These are phyloP conservation scores for Ormosia semicastrata DNA, from an alignment of 306 rosid genomes.

Conservation along the genomic window DNA sequence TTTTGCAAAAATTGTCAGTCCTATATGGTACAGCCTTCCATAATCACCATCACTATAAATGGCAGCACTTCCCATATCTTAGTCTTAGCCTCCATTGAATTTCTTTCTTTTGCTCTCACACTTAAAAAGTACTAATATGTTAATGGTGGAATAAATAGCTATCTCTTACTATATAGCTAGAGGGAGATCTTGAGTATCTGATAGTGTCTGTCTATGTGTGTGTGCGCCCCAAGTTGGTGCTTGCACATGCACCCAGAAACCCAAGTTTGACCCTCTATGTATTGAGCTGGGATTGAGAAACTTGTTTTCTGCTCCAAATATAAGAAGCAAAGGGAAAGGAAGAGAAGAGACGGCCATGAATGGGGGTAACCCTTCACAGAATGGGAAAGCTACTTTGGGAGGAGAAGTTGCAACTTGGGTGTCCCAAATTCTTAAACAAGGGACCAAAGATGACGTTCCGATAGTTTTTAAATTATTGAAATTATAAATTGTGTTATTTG, in stretches of 20 bases:
- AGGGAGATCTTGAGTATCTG: not conserved
- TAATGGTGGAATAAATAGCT: not conserved
- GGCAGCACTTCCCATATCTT: constrained; percentile 40
- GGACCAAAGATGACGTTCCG: constrained; percentile 33
- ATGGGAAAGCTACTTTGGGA: constrained; percentile 39
- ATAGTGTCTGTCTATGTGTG: not conserved
- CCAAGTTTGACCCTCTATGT: not conserved
- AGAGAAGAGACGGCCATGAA: constrained; percentile 25
- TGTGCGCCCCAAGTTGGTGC: constrained; percentile 15
- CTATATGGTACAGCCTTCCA: constrained; percentile 74
- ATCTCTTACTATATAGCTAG: not conserved
- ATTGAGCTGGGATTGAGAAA: constrained; percentile 7
- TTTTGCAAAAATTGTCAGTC: constrained; percentile 64
- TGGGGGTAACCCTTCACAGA: constrained; percentile 38
- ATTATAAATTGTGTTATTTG: too few species aligned
- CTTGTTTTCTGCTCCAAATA: not conserved
- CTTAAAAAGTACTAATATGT: not conserved
- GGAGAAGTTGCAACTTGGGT: constrained; percentile 52
- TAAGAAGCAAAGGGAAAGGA: constrained; percentile 22
- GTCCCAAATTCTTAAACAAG: constrained; percentile 31
- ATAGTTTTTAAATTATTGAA: not conserved
- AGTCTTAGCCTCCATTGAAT: constrained; percentile 30
- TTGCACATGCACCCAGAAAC: not conserved
- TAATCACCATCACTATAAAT: constrained; percentile 55
- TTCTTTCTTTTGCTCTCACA: not conserved